Evolutionary conservation across 345 rosid species (phyloP).

Genomic region (Populus tremula): DNA sequence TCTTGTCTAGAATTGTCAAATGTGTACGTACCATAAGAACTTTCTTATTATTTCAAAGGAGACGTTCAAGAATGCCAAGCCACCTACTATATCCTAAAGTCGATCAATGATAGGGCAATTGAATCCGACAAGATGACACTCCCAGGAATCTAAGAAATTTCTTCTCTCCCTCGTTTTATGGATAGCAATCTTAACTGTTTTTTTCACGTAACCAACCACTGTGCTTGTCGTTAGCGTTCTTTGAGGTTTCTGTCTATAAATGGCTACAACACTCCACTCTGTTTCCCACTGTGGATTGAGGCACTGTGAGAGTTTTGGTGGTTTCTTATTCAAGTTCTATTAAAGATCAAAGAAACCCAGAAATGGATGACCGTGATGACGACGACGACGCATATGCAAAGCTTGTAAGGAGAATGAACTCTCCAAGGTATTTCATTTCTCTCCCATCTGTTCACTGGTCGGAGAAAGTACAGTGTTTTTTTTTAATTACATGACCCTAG

Average conservation of each 20-base stretch:
- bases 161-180: conserved; percentile 22
- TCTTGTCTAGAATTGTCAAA: too few species aligned
- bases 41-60: neutral
- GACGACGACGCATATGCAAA: conserved; percentile 75
- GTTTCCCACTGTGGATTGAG: neutral
- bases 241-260: neutral
- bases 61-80: neutral
- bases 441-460: neutral
- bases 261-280: neutral
- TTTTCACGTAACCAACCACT: neutral
- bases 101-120: conserved; percentile 8
- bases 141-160: conserved; percentile 25
- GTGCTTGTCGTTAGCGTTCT: neutral
- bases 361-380: conserved; percentile 26
- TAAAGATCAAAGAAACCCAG: neutral
- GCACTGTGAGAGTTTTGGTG: neutral
- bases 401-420: conserved; percentile 86
- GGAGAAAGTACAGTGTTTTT: neutral
- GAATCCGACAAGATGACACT: conserved; percentile 23
- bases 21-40: too few species aligned
- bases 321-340: neutral
- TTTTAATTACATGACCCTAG: neutral
- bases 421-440: conserved; percentile 51
- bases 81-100: neutral
- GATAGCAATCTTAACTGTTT: neutral